Conservation (phyloP, 306 rosid genomes). For the Glycine tomentella region DNA sequence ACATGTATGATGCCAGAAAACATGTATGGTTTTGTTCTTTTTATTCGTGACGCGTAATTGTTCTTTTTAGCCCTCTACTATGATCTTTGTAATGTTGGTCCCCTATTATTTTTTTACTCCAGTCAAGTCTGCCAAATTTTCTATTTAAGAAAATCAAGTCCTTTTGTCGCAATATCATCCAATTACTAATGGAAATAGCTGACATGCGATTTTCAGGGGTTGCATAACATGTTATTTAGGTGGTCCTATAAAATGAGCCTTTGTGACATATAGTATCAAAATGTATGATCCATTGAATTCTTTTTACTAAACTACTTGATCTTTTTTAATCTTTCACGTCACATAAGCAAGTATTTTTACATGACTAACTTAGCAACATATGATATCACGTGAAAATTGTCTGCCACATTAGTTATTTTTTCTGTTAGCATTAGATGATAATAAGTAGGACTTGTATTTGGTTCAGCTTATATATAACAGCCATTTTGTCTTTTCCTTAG, state of each 20-base stretch:
- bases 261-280: neutral
- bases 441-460: neutral
- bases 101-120: neutral
- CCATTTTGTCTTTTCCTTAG: neutral
- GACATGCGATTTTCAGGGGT: neutral
- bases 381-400: neutral
- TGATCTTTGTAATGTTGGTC: neutral
- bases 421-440: neutral
- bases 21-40: too few species aligned
- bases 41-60: neutral
- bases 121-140: neutral
- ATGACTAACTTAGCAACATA: neutral
- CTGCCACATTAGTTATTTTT: neutral
- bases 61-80: neutral
- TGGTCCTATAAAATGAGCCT: neutral
- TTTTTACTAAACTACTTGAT: neutral
- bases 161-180: neutral
- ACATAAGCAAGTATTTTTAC: neutral
- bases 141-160: neutral
- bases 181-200: neutral
- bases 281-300: neutral
- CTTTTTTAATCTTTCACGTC: too few species aligned
- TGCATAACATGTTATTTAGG: neutral
- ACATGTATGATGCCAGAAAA: too few species aligned
- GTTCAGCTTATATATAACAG: neutral